A percentile compares a stretch with the other conserved stretches of the same genome.
These are phyloP conservation scores for Raphanus hybrid DNA, from an alignment of 441 rosid species.

Conservation along the genomic window DNA sequence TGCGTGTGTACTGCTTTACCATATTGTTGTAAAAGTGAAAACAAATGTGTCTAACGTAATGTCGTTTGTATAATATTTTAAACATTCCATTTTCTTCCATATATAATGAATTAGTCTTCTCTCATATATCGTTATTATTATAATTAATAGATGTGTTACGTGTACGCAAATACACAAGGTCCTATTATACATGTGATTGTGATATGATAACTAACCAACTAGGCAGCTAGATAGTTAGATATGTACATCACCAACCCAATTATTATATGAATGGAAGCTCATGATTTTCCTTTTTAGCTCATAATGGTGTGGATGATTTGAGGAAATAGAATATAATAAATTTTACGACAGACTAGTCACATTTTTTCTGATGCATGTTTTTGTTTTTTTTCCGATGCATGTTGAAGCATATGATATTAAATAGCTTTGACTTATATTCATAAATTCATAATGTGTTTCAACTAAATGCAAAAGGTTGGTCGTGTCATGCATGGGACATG, in stretches of 20 bases:
- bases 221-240: neutral
- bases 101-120: neutral
- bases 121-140: neutral
- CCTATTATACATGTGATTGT: constrained; percentile 8
- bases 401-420: neutral
- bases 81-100: neutral
- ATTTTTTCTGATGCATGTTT: too few species aligned
- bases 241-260: constrained; percentile 26
- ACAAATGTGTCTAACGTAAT: neutral
- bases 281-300: too few species aligned
- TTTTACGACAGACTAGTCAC: neutral
- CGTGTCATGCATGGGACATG: neutral
- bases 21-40: constrained; percentile 18
- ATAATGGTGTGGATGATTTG: neutral
- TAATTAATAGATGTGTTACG: neutral
- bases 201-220: constrained; percentile 24
- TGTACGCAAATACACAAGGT: neutral
- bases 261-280: too few species aligned
- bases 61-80: neutral
- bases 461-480: neutral
- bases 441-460: neutral
- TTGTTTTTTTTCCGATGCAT: neutral
- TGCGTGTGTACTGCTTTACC: neutral
- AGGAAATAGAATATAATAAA: neutral
- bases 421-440: neutral